Conservation (phyloP, 2,329 filamentous ascomycete species). For the Pestalotiopsis sp. region DNA sequence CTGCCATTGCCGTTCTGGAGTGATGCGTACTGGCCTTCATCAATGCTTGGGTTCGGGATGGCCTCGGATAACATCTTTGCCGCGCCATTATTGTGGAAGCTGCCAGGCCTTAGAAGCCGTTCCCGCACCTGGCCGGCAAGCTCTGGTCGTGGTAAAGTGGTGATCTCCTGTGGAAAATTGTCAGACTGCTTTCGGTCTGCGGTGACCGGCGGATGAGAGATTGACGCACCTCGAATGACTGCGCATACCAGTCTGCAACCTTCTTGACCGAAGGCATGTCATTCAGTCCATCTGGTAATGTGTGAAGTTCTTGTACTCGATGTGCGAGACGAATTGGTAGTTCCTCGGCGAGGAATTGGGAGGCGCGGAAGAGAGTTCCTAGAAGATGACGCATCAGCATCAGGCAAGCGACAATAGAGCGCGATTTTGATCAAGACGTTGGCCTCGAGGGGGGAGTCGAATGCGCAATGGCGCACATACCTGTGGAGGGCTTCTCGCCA, state of each 20-base stretch:
- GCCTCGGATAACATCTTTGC: conserved; percentile 72
- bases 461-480: conserved; percentile 46
- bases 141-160: conserved; percentile 74
- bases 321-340: conserved; percentile 95
- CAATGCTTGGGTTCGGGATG: conserved; percentile 87
- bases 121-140: conserved; percentile 76
- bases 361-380: conserved; percentile 96
- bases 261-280: conserved; percentile 97
- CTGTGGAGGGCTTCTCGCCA: conserved; percentile 87
- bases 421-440: background rate
- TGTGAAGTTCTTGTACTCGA: conserved; percentile 89
- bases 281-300: conserved; percentile 90
- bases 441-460: background rate
- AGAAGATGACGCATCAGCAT: conserved; percentile 12
- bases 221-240: conserved; percentile 88
- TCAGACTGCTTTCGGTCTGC: conserved; percentile 21
- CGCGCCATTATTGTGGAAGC: conserved; percentile 53
- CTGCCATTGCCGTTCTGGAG: conserved; percentile 48
- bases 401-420: conserved; percentile 13
- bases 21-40: conserved; percentile 76
- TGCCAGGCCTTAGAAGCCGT: conserved; percentile 71
- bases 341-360: conserved; percentile 97
- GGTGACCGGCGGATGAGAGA: background rate
- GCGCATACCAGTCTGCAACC: conserved; percentile 97
- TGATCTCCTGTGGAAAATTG: conserved; percentile 73